Percentiles rank a stretch among this genome's conserved stretches.
Evolutionary conservation across 192 early-diverging fungal genomes (phyloP).

Genomic region (Dissophora ornata): DNA sequence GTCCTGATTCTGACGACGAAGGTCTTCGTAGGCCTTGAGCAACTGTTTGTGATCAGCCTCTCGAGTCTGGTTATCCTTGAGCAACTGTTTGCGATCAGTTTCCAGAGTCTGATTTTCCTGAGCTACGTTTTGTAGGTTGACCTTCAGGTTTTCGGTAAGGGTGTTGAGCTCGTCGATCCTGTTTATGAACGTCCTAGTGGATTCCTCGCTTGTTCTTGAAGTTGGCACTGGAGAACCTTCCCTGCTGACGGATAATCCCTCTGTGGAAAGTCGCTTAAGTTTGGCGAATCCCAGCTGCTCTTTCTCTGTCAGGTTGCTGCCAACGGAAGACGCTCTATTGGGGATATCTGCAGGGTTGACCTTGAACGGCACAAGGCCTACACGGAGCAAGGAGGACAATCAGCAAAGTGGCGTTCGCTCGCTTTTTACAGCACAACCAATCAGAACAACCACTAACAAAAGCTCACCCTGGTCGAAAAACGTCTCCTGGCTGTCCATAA

Average conservation of each 20-base stretch:
- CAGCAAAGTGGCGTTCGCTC: not conserved
- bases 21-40: conserved; percentile 7
- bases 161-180: conserved; percentile 33
- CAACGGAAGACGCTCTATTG: conserved; percentile 7
- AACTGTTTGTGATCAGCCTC: conserved; percentile 3
- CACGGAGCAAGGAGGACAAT: not conserved
- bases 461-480: not conserved
- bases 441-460: not conserved
- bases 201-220: not conserved
- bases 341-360: conserved; percentile 30
- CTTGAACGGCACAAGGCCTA: conserved; percentile 22
- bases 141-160: conserved; percentile 1
- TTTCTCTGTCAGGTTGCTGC: conserved; percentile 19
- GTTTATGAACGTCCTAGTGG: conserved; percentile 7
- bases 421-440: not conserved
- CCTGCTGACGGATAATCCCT: conserved; percentile 7
- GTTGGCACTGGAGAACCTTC: conserved; percentile 33
- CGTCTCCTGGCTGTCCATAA: not conserved
- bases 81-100: not conserved
- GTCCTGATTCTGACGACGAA: conserved; percentile 15
- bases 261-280: conserved; percentile 29
- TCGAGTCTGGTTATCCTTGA: not conserved
- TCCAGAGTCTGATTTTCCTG: conserved; percentile 4
- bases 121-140: conserved; percentile 10
- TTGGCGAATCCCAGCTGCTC: conserved; percentile 19